Base-by-base conservation (phyloP, 2,329 filamentous ascomycete genomes). In the Cladosporium sp. region DNA sequence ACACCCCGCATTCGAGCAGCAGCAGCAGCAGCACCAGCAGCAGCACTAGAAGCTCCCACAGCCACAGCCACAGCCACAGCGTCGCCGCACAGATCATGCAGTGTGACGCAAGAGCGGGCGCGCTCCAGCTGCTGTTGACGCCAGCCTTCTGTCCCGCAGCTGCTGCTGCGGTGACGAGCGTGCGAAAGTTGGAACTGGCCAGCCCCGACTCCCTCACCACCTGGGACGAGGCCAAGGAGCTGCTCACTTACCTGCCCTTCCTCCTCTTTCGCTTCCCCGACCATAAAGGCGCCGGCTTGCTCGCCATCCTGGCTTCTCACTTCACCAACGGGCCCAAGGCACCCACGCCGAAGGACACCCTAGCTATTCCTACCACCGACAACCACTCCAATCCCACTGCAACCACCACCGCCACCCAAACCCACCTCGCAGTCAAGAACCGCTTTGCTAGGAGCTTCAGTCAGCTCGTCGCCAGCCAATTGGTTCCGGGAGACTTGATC, bases 381-480 rank as follows among this genome's bases (percentile, higher is more conserved):
- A 21, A 35, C 49, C 23, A 28, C 35, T 26, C 5, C 23, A 26
- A 26, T 33, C 16, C 46, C n/a, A 12, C 52, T 14, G 21, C 29
- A 21, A 29, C 49, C 31, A 55, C 50, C 23, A 16, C 50, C 29
- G 35, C 35, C 12, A 63, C 40, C 0, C 59, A 31, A 3, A n/a
- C 49, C 18, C 28, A 63, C 35, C 50, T 63, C 11, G 35, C 50
- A 21, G 61, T 63, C 61, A 63, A 65, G 56, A 65, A 65, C 57
- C 64, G 64, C 57, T 61, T 66, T 16, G 64, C 64, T 35, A 52
- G 71, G 49, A 67, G 66, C 59, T 69, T 75, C 67, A 72, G 69
- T 64, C 71, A 75, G 66, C 70, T 75, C 26, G 70, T 75, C 44
- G 74, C 72, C 26, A 70, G 66, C 49, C 72, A 75, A 67, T 65